A percentile compares a stretch with the other conserved stretches of the same genome.
phyloP scores from a whole-genome alignment of 108 stramenopile species.

The Conticribra weissflogii region DNA sequence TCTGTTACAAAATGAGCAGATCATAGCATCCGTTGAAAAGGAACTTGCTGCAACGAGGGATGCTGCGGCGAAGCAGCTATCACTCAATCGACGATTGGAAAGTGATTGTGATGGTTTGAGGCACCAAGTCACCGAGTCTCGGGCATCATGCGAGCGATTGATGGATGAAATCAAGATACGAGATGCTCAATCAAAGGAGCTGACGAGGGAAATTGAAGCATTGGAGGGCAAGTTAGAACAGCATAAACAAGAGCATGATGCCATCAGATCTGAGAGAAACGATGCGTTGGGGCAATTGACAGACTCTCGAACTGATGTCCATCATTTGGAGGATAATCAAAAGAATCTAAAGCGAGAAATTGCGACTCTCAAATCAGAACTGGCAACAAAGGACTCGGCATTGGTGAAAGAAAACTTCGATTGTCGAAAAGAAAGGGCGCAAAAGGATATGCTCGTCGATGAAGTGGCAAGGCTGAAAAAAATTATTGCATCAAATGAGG shows the following conservation, averaged over 20 bases:
- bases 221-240: conserved; percentile 69
- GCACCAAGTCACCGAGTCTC: conserved; percentile 63
- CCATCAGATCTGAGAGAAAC: conserved; percentile 29
- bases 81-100: conserved; percentile 42
- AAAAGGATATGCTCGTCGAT: conserved; percentile 52
- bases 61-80: conserved; percentile 58
- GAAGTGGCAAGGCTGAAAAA: conserved; percentile 56
- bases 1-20: conserved; percentile 61
- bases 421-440: conserved; percentile 63
- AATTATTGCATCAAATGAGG: conserved; percentile 55
- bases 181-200: conserved; percentile 43
- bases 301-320: conserved; percentile 51
- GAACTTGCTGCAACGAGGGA: conserved; percentile 63
- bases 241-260: conserved; percentile 62
- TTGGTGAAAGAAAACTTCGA: conserved; percentile 83
- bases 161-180: conserved; percentile 72
- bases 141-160: conserved; percentile 52
- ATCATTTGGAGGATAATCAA: conserved; percentile 61
- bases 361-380: conserved; percentile 74
- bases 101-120: conserved; percentile 77
- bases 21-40: conserved; percentile 56
- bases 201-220: conserved; percentile 37
- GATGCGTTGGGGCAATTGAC: conserved; percentile 26
- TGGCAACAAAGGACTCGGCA: conserved; percentile 71
- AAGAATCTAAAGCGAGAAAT: conserved; percentile 78